Percentiles rank a stretch among this genome's conserved stretches.
Conservation (phyloP, 306 rosid species). For the Abrus precatorius region DNA sequence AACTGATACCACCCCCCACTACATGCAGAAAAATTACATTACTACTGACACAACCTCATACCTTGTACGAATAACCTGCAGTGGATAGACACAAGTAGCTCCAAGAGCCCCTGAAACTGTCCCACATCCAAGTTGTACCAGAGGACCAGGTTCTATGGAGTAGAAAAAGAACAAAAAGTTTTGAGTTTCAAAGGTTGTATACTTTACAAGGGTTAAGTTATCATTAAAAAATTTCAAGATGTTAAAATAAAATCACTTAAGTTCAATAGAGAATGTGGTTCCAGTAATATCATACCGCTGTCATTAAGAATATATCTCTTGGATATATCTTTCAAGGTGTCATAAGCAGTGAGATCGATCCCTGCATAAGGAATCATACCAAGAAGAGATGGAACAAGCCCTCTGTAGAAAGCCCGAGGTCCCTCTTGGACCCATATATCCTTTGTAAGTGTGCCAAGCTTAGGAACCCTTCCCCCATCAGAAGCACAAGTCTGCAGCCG, state of each 20-base stretch:
- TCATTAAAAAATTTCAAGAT: background rate
- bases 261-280: conserved; percentile 30
- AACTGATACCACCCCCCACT: background rate
- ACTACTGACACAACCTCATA: conserved; percentile 32
- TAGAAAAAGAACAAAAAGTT: background rate
- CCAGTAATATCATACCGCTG: conserved; percentile 54
- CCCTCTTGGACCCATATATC: conserved; percentile 71
- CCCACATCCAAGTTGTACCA: conserved; percentile 66
- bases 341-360: conserved; percentile 69
- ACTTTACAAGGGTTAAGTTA: background rate
- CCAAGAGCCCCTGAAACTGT: conserved; percentile 65
- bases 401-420: conserved; percentile 67
- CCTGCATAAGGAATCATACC: conserved; percentile 71
- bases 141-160: conserved; percentile 60
- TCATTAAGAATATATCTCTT: conserved; percentile 60
- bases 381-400: conserved; percentile 64
- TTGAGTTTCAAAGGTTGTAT: conserved; percentile 2
- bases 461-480: conserved; percentile 61
- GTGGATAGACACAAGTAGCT: conserved; percentile 65
- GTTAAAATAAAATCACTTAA: conserved; percentile 12
- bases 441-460: conserved; percentile 55
- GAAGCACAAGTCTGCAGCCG: conserved; percentile 64
- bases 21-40: conserved; percentile 25
- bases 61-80: conserved; percentile 71
- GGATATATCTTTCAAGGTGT: conserved; percentile 62